Conservation (phyloP, 208 protist species). For the Porcisia hertigi region DNA sequence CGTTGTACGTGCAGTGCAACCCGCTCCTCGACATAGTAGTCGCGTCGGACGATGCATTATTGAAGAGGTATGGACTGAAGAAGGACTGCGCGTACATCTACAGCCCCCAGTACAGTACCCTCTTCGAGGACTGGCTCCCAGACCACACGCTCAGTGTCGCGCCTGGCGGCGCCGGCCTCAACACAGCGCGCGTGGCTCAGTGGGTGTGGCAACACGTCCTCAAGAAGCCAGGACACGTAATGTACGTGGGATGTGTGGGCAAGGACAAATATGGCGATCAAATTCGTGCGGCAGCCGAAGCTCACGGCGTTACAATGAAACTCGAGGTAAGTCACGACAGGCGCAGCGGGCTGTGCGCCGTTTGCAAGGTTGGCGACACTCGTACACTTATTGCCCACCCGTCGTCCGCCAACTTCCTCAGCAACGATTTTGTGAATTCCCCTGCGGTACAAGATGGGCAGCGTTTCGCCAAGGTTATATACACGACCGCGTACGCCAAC, state of each 20-base stretch:
- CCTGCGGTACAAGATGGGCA: slow-evolving; percentile 49
- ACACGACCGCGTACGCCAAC: slow-evolving; percentile 88
- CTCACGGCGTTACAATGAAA: slow-evolving; percentile 88
- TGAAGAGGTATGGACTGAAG: slow-evolving; percentile 91
- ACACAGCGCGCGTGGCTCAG: slow-evolving; percentile 95
- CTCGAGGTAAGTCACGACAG: slow-evolving; percentile 79
- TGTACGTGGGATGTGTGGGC: slow-evolving; percentile 95
- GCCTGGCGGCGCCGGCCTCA: slow-evolving; percentile 97
- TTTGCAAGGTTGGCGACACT: slow-evolving; percentile 94
- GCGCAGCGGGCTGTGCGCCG: slow-evolving; percentile 97
- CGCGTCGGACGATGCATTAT: slow-evolving; percentile 85
- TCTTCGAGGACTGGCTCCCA: slow-evolving; percentile 94
- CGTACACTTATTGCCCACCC: slow-evolving; percentile 96
- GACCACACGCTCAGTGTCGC: slow-evolving; percentile 93
- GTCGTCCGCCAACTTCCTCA: slow-evolving; percentile 96
- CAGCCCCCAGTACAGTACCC: slow-evolving; percentile 79
- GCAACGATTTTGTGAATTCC: slow-evolving; percentile 79
- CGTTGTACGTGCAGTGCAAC: slow-evolving; percentile 94
- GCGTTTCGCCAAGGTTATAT: slow-evolving; percentile 34
- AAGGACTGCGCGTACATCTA: slow-evolving; percentile 92
- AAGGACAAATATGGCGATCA: slow-evolving; percentile 94
- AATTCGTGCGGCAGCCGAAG: slow-evolving; percentile 70
- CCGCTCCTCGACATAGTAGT: slow-evolving; percentile 98
- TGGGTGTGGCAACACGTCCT: slow-evolving; percentile 68
- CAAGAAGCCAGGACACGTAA: slow-evolving; percentile 89